These are phyloP conservation scores for Penicillium sumatraense DNA, from an alignment of 2,329 filamentous ascomycete genomes.

Conservation along the genomic window DNA sequence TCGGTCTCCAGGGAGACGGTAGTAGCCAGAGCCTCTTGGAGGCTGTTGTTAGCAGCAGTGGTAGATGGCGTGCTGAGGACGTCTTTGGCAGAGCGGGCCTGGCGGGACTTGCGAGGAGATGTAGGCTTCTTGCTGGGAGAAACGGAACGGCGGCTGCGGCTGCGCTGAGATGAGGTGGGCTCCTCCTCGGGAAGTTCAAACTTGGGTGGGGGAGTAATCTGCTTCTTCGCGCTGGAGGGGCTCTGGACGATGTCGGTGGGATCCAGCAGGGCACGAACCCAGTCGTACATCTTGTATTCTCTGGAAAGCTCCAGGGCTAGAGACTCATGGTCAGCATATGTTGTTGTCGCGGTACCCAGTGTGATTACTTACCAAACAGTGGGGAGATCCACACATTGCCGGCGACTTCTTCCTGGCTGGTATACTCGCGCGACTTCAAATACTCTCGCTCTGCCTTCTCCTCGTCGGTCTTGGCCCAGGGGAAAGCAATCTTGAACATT, in stretches of 20 bases:
- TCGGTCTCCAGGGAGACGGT: constrained; percentile 41
- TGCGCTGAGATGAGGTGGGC: constrained; percentile 42
- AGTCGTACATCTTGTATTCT: constrained; percentile 83
- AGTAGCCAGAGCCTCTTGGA: constrained; percentile 54
- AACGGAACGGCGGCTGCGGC: constrained; percentile 63
- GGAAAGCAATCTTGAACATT: constrained; percentile 73
- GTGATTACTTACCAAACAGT: constrained; percentile 59
- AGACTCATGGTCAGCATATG: constrained; percentile 15
- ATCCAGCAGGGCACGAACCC: constrained; percentile 92
- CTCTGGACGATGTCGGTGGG: constrained; percentile 75
- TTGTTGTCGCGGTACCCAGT: background rate
- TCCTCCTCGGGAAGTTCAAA: constrained; percentile 65
- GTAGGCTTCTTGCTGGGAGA: constrained; percentile 57
- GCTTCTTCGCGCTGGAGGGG: constrained; percentile 71
- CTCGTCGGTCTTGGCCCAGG: constrained; percentile 65
- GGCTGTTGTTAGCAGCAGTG: constrained; percentile 51
- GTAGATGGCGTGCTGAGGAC: constrained; percentile 52
- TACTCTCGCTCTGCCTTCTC: constrained; percentile 67
- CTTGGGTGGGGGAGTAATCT: constrained; percentile 79
- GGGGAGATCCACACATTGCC: constrained; percentile 97
- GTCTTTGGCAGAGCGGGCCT: constrained; percentile 54
- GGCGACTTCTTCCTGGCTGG: constrained; percentile 88
- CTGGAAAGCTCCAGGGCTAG: constrained; percentile 80
- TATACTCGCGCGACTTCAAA: constrained; percentile 80
- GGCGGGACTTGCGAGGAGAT: constrained; percentile 60